These are phyloP conservation scores for Cubamyces lactineus DNA, from an alignment of 768 basidiomycete species.

Conservation along the genomic window DNA sequence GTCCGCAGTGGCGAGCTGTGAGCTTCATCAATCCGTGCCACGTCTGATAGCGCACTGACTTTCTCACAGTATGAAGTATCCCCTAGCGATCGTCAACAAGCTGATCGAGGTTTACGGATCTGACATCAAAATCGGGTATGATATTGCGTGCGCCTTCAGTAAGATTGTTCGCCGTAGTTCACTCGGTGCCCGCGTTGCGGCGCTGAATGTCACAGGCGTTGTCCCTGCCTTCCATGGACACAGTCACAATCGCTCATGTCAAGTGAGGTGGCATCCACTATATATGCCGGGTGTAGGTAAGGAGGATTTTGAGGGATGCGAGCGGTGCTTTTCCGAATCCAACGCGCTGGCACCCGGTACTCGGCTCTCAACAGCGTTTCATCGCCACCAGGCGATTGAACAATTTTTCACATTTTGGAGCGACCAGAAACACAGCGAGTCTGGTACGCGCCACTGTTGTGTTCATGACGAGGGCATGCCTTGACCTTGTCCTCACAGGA, in stretches of 20 bases:
- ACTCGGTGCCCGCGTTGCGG: conserved; percentile 16
- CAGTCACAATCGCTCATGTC: conserved; percentile 35
- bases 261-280: conserved; percentile 34
- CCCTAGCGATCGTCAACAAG: conserved; percentile 25
- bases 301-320: conserved; percentile 34
- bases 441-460: conserved; percentile 30
- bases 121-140: conserved; percentile 29
- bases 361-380: conserved; percentile 31
- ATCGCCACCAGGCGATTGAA: conserved; percentile 35
- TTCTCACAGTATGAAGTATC: conserved; percentile 28
- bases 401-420: conserved; percentile 29
- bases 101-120: conserved; percentile 26
- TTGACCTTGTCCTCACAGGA: no score
- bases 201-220: conserved; percentile 17
- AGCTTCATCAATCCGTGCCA: conserved; percentile 3
- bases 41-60: not conserved
- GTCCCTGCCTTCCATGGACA: conserved; percentile 37
- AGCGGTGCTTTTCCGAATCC: conserved; percentile 34
- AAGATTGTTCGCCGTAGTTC: conserved; percentile 24
- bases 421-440: conserved; percentile 26
- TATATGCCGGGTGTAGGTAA: conserved; percentile 32
- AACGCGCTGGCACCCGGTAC: conserved; percentile 31
- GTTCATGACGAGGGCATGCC: no score
- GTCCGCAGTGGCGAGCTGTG: conserved; percentile 34
- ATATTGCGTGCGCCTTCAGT: conserved; percentile 33